These are phyloP conservation scores for Chlorencoelia australis DNA, from an alignment of 2,329 filamentous ascomycete genomes.

Conservation along the genomic window DNA sequence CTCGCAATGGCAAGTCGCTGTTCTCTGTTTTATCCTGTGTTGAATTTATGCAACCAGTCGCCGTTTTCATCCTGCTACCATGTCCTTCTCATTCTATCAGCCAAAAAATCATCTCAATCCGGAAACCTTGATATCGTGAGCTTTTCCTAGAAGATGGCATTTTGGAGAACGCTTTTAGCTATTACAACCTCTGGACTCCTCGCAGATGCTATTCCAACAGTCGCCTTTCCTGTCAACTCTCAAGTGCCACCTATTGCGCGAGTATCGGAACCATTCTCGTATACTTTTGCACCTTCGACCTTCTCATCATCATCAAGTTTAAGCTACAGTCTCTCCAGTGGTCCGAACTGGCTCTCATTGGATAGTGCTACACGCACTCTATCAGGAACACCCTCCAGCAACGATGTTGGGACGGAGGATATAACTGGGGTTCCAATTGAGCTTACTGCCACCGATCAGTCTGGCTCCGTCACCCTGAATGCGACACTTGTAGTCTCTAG, in stretches of 20 bases:
- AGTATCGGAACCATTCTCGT: constrained; percentile 55
- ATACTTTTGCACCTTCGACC: constrained; percentile 63
- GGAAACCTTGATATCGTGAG: constrained; percentile 3
- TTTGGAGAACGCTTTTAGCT: constrained; percentile 10
- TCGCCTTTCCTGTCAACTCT: constrained; percentile 68
- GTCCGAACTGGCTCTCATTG: constrained; percentile 67
- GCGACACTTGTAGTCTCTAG: constrained; percentile 63
- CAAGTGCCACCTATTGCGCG: constrained; percentile 75
- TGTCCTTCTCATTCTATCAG: constrained; percentile 4
- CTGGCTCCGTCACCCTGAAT: constrained; percentile 52
- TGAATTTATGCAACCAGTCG: constrained; percentile 5
- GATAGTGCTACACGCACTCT: constrained; percentile 55
- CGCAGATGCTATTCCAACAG: constrained; percentile 27
- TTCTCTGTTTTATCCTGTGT: constrained; percentile 7
- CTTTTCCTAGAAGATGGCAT: constrained; percentile 15
- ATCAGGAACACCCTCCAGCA: constrained; percentile 55
- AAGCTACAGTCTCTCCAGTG: constrained; percentile 54
- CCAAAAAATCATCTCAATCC: constrained; percentile 8
- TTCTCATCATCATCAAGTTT: constrained; percentile 54
- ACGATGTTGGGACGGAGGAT: constrained; percentile 46
- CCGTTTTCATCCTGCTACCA: constrained; percentile 8
- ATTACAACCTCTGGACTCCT: constrained; percentile 14
- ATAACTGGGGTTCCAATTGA: constrained; percentile 37
- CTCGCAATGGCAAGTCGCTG: constrained; percentile 12
- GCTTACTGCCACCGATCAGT: constrained; percentile 58